Evolutionary conservation across 345 rosid species (phyloP), one percentile per base, ranked within the genome.

Genomic region (Eucalyptus regnans): DNA sequence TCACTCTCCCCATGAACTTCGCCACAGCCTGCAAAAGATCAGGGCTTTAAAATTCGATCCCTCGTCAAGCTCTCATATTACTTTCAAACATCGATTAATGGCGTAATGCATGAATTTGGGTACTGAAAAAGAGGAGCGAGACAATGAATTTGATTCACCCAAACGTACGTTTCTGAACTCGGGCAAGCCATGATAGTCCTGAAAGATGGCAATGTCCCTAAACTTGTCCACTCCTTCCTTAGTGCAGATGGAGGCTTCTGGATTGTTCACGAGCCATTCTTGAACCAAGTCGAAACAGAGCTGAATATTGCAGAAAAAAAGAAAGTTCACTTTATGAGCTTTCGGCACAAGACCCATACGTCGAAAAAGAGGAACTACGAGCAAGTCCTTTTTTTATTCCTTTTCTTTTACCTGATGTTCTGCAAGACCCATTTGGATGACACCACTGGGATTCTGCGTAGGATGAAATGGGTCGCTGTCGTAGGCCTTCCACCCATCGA

Each of bases 171-270:
- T 91, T 96, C 99, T 94, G 91, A 97, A 98, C 89, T 93, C 93
- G 8, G 94, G 91, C 91, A 98, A 89, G 88, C 99, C 99, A 90
- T 96, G 96, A 80, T 98, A 97, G 87, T 98, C 99, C 89, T 96
- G 99, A 87, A 96, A 97, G 86, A 90, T 90, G 3, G 99, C 99
- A 15, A 94, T 92, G 52, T 95, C 96, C 87, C 86, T 92, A 94
- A 96, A 98, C 8, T 91, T 90, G 50, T 88, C 43, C 22, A 91
- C 88, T 56, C 99, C 96, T 90, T 95, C 91, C 48, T 95, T 49
- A 48, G 95, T 93, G 89, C 99, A 97, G 87, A 97, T 94, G 60
- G 99, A 98, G 84, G 96, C 97, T 91, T 92, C 87, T 54, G 97
- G 98, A 91, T 96, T 94, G 86, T 93, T 86, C 84, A 87, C 50